Conservation (phyloP, 176 grass and related monocot species). For the Thalia dealbata region DNA sequence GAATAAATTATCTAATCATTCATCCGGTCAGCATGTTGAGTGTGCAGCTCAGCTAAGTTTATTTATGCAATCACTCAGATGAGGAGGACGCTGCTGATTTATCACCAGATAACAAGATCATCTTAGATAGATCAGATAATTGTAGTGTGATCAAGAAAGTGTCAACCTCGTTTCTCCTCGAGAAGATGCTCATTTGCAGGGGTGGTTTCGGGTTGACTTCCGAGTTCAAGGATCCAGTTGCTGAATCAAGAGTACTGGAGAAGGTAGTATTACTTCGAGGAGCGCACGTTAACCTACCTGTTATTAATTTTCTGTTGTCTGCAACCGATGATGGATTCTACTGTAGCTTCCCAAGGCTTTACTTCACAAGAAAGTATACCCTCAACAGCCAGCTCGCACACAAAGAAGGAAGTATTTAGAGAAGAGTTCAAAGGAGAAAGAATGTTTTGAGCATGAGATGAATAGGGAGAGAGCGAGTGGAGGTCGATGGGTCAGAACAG, state of each 20-base stretch:
- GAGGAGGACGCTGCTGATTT: constrained; percentile 26
- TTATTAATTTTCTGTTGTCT: neutral
- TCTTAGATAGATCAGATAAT: constrained; percentile 38
- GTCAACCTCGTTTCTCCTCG: constrained; percentile 49
- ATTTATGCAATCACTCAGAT: neutral
- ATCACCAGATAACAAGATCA: constrained; percentile 26
- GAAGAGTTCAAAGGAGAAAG: constrained; percentile 35
- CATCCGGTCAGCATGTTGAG: constrained; percentile 3
- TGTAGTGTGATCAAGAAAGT: constrained; percentile 35
- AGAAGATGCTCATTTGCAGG: constrained; percentile 35
- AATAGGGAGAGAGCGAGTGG: constrained; percentile 36
- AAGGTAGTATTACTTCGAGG: constrained; percentile 31
- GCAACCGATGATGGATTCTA: neutral
- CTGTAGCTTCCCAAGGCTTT: constrained; percentile 54
- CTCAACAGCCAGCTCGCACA: constrained; percentile 33
- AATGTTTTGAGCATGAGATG: constrained; percentile 30
- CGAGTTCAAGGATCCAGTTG: constrained; percentile 42
- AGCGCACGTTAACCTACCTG: no score
- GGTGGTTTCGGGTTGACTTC: constrained; percentile 43
- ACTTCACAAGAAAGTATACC: constrained; percentile 77
- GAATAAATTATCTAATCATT: neutral
- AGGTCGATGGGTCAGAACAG: constrained; percentile 78
- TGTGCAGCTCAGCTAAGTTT: constrained; percentile 16
- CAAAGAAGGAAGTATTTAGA: constrained; percentile 34
- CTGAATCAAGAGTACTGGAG: constrained; percentile 77